phyloP scores from a whole-genome alignment of 768 basidiomycete species.

The Hericium alpestre region DNA sequence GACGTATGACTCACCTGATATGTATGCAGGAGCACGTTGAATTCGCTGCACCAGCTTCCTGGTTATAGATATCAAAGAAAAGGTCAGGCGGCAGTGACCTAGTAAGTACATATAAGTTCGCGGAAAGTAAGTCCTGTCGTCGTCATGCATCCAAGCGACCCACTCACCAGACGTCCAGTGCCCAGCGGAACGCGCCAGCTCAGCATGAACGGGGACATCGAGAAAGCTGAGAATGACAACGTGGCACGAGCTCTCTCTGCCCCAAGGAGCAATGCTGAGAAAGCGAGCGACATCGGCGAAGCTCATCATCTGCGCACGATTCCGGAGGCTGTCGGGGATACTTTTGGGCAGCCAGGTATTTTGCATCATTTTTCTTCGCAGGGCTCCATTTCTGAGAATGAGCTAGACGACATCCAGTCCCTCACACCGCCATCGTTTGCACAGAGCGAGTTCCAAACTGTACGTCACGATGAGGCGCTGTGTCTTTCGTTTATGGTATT shows the following conservation, averaged over 20 bases:
- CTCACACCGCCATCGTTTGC: conserved; percentile 1
- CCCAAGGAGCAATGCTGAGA: not conserved
- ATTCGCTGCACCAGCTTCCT: too few species aligned
- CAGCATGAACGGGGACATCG: not conserved
- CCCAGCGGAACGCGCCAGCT: not conserved
- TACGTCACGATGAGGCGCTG: not conserved
- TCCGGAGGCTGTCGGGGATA: not conserved
- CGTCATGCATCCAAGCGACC: too few species aligned
- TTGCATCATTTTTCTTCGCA: not conserved
- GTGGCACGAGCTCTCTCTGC: not conserved
- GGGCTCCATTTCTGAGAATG: not conserved
- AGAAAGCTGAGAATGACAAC: not conserved
- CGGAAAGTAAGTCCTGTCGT: too few species aligned
- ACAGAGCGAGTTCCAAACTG: conserved; percentile 4
- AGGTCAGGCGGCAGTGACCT: too few species aligned
- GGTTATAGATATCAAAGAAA: too few species aligned
- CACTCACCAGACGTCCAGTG: not conserved
- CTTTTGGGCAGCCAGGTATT: not conserved
- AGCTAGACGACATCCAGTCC: not conserved
- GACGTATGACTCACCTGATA: too few species aligned
- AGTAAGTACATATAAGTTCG: too few species aligned
- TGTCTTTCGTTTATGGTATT: not conserved
- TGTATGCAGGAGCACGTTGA: too few species aligned
- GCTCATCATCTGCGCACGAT: not conserved
- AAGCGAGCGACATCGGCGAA: not conserved